Base-by-base conservation (phyloP, 2,329 filamentous ascomycete genomes). In the Alternaria angustiovoidea region DNA sequence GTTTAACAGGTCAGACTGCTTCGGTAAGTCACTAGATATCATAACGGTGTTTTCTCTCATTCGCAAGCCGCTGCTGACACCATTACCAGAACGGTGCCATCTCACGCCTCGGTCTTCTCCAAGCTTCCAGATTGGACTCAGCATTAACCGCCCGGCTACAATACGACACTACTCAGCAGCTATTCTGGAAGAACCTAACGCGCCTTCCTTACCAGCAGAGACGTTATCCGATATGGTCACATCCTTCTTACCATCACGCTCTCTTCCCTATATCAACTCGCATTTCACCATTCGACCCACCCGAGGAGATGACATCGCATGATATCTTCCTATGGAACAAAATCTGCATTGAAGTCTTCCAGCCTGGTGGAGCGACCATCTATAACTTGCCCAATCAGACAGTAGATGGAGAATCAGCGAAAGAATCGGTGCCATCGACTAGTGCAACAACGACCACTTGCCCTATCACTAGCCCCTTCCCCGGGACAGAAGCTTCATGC, bases 91-190 rank as follows among this genome's bases (percentile, higher is more conserved):
- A 61, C 42, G 62, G 64, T 26, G 41, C 42, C 7, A 63, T 66
- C 18, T 56, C 57, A 9, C 53, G 54, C 36, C 51, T 66, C 28
- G 56, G 53, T 30, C 57, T 66, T 32, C 56, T 66, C n/a, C 64
- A 65, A 62, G 59, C 59, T 11, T 20, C 51, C 49, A 32, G 34
- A 14, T 55, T 46, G 16, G 41, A 42, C 38, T 24, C 12, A 18
- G 18, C 32, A 38, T 9, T 41, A 16, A 24, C 36, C 9, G 7
- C 24, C 18, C 46, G 16, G 42, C n/a, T 26, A 5, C 36, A 26
- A 22, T 58, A 61, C 28, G 24, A 48, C 9, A 36, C 55, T 9
- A 34, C 18, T 20, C 55, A 61, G 24, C 30, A 24, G 12, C 42
- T 46, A 22, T 51, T 63, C 18, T 65, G 65, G 63, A 14, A 39